phyloP scores from a whole-genome alignment of 306 rosid species.

The Cicer judaicum region DNA sequence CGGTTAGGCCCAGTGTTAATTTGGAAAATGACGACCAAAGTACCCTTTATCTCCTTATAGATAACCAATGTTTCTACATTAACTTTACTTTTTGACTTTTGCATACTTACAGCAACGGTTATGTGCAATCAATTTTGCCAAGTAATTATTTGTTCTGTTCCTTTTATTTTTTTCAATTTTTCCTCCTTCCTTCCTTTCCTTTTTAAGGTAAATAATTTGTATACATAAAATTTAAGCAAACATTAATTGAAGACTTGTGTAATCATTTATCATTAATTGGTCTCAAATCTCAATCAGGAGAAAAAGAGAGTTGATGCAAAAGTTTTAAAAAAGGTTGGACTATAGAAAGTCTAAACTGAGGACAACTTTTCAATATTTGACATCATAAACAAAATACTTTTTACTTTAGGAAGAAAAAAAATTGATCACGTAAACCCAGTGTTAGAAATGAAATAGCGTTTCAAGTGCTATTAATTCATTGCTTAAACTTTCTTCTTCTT shows the following conservation, averaged over 20 bases:
- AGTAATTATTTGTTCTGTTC: neutral
- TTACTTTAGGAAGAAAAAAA: neutral
- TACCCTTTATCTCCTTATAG: slow-evolving; percentile 4
- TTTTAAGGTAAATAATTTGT: neutral
- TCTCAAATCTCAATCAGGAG: neutral
- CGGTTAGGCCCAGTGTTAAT: neutral
- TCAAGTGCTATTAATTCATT: slow-evolving; percentile 38
- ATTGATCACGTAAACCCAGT: neutral
- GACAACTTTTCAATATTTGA: slow-evolving; percentile 1
- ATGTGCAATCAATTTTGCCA: slow-evolving; percentile 18
- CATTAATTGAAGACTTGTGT: slow-evolving; percentile 6
- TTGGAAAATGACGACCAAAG: slow-evolving; percentile 20
- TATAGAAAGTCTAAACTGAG: slow-evolving; percentile 19
- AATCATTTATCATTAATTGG: slow-evolving; percentile 12
- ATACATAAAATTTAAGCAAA: slow-evolving; percentile 10
- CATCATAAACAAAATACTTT: neutral
- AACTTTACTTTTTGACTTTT: slow-evolving; percentile 23
- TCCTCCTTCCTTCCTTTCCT: neutral
- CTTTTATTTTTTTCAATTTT: neutral
- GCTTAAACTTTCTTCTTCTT: slow-evolving; percentile 11
- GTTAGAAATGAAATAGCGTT: slow-evolving; percentile 27
- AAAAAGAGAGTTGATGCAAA: neutral
- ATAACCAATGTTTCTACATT: neutral
- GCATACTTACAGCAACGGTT: neutral
- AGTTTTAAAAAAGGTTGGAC: neutral